A percentile compares a stretch with the other conserved stretches of the same genome.
Evolutionary conservation across 192 early-diverging fungal species (phyloP).

Genomic region (Podila minutissima): DNA sequence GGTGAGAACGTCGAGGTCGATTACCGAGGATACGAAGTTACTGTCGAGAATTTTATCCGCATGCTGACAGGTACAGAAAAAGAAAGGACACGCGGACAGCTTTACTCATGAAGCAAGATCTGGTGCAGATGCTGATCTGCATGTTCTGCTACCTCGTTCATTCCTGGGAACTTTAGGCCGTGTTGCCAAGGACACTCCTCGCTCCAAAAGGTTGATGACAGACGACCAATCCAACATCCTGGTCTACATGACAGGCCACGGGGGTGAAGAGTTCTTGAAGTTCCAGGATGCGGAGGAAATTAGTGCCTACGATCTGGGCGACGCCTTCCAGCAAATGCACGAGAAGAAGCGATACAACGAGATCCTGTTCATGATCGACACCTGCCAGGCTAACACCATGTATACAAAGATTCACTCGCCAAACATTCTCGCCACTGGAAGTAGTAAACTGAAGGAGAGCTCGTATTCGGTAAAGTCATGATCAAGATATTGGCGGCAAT

Average conservation of each 20-base stretch:
- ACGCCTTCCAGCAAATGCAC: constrained; percentile 98
- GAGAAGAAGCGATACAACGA: constrained; percentile 98
- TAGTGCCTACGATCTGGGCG: constrained; percentile 93
- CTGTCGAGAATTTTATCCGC: constrained; percentile 98
- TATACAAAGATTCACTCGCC: constrained; percentile 93
- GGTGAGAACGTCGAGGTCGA: constrained; percentile 98
- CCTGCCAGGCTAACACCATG: constrained; percentile 99
- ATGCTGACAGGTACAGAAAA: constrained; percentile 78
- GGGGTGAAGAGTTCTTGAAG: constrained; percentile 98
- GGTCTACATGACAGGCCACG: constrained; percentile 99
- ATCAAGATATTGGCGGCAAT: neutral
- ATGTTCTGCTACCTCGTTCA: neutral
- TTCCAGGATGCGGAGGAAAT: constrained; percentile 99
- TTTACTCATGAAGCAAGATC: neutral
- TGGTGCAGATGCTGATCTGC: neutral
- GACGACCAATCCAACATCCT: constrained; percentile 97
- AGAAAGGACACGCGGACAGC: neutral
- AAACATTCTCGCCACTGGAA: constrained; percentile 93
- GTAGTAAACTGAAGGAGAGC: constrained; percentile 85
- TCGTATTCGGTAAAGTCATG: constrained; percentile 80
- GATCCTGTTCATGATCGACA: constrained; percentile 99
- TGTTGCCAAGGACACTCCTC: constrained; percentile 85
- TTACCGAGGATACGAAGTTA: constrained; percentile 99
- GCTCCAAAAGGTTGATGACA: constrained; percentile 93
- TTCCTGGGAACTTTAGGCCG: constrained; percentile 64